Percentiles rank a stretch among this genome's conserved stretches.
phyloP scores from a whole-genome alignment of 164 flowering plant genomes.

The Macadamia integrifolia region DNA sequence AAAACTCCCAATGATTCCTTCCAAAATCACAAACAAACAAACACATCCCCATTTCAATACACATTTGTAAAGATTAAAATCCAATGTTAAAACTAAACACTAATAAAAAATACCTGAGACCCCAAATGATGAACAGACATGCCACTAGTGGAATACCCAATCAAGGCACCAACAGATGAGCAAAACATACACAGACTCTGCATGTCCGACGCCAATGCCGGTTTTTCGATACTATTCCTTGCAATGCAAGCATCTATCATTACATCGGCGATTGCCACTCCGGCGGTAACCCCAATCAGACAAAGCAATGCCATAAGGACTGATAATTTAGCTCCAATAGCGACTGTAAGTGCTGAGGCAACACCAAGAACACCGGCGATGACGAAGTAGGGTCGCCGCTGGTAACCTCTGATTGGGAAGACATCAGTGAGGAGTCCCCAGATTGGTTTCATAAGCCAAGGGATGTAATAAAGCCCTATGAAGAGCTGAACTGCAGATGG shows the following conservation, averaged over 20 bases:
- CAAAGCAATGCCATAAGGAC: conserved; percentile 39
- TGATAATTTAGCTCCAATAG: conserved; percentile 28
- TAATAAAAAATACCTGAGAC: conserved; percentile 41
- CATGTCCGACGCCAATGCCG: conserved; percentile 61
- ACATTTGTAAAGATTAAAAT: not conserved
- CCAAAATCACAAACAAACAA: conserved; percentile 7
- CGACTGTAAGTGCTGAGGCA: conserved; percentile 34
- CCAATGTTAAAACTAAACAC: not conserved
- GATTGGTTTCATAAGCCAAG: conserved; percentile 72
- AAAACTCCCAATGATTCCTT: conserved; percentile 59
- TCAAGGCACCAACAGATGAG: conserved; percentile 50
- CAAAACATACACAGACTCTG: conserved; percentile 69
- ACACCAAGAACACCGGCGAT: conserved; percentile 51
- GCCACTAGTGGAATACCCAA: conserved; percentile 68
- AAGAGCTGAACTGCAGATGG: conserved; percentile 68
- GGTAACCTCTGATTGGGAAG: conserved; percentile 48
- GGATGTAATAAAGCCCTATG: conserved; percentile 50
- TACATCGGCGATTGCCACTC: conserved; percentile 61
- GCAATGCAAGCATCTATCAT: conserved; percentile 76
- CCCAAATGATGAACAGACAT: conserved; percentile 60
- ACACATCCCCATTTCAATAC: not conserved
- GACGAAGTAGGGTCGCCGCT: conserved; percentile 55
- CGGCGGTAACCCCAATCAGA: conserved; percentile 44
- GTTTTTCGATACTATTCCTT: conserved; percentile 44
- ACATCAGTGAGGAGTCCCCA: conserved; percentile 72